These are phyloP conservation scores for Aristolochia californica DNA, from an alignment of 164 flowering plant genomes.

Conservation along the genomic window DNA sequence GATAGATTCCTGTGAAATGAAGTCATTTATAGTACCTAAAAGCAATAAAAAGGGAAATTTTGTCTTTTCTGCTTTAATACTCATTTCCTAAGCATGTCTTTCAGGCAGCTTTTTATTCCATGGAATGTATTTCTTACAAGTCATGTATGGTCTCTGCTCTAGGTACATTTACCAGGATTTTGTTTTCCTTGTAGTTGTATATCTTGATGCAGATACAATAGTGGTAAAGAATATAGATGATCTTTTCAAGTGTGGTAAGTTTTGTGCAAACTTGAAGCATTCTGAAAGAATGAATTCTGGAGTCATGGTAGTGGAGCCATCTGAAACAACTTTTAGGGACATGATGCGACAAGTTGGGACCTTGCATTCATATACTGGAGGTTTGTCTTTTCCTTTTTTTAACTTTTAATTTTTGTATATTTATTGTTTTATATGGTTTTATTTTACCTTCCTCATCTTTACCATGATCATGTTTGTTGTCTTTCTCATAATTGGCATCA, in stretches of 20 bases:
- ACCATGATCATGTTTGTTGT: too few relatives aligned
- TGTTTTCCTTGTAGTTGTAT: slow-evolving; percentile 53
- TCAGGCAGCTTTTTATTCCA: too few relatives aligned
- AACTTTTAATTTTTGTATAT: neutral
- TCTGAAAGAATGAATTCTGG: slow-evolving; percentile 98
- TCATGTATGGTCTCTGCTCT: neutral
- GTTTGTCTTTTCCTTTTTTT: slow-evolving; percentile 15
- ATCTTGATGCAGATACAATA: slow-evolving; percentile 98
- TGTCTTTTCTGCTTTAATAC: too few relatives aligned
- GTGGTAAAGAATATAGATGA: slow-evolving; percentile 84
- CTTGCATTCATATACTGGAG: slow-evolving; percentile 87
- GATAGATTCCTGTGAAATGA: too few relatives aligned
- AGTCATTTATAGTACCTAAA: too few relatives aligned
- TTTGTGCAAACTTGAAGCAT: slow-evolving; percentile 97
- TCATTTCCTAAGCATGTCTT: too few relatives aligned
- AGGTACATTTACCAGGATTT: neutral
- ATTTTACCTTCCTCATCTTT: too few relatives aligned
- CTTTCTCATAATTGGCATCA: too few relatives aligned
- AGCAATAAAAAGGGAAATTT: too few relatives aligned
- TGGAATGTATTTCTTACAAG: too few relatives aligned
- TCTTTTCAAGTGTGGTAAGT: slow-evolving; percentile 84
- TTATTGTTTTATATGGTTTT: neutral
- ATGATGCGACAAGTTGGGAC: slow-evolving; percentile 87
- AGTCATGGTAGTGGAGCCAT: slow-evolving; percentile 97
- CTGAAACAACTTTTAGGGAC: slow-evolving; percentile 60